These are phyloP conservation scores for Globisporangium canariense DNA, from an alignment of 352 stramenopile genomes.

Conservation along the genomic window DNA sequence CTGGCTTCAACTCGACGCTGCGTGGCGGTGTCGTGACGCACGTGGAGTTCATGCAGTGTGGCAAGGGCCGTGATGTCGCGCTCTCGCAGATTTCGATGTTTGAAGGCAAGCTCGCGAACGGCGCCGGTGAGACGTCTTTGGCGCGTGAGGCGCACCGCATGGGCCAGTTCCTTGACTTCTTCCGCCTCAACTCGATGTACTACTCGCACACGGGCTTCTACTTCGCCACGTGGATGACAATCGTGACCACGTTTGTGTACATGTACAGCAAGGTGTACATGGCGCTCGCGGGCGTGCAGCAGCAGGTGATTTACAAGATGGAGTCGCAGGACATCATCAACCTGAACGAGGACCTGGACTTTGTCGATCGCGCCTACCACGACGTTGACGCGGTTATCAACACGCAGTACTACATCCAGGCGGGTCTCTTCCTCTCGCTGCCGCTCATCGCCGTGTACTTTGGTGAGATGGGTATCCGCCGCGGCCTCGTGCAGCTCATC, in stretches of 20 bases:
- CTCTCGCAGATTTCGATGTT: slow-evolving; percentile 87
- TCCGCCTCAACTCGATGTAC: slow-evolving; percentile 85
- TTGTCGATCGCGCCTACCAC: slow-evolving; percentile 58
- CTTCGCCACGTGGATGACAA: slow-evolving; percentile 85
- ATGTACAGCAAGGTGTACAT: slow-evolving; percentile 87
- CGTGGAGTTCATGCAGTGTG: slow-evolving; percentile 87
- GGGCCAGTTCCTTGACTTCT: slow-evolving; percentile 86
- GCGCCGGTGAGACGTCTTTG: slow-evolving; percentile 73
- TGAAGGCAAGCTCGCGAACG: slow-evolving; percentile 82
- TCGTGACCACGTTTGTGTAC: slow-evolving; percentile 86
- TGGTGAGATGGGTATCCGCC: slow-evolving; percentile 65
- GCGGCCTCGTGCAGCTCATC: slow-evolving; percentile 67
- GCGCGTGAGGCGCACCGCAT: slow-evolving; percentile 79
- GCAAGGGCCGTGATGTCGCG: slow-evolving; percentile 81
- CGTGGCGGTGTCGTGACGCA: slow-evolving; percentile 76
- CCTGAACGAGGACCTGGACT: slow-evolving; percentile 45
- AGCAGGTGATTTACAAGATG: slow-evolving; percentile 73
- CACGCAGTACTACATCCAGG: slow-evolving; percentile 85
- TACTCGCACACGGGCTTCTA: slow-evolving; percentile 88
- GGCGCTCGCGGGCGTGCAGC: slow-evolving; percentile 64
- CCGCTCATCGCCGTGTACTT: slow-evolving; percentile 80
- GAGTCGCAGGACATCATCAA: slow-evolving; percentile 68
- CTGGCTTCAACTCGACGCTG: slow-evolving; percentile 76
- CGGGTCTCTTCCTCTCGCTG: slow-evolving; percentile 74
- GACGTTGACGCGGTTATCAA: slow-evolving; percentile 71